Evolutionary conservation across 2,329 filamentous ascomycete genomes (phyloP).

Genomic region (Huntiella savannae): DNA sequence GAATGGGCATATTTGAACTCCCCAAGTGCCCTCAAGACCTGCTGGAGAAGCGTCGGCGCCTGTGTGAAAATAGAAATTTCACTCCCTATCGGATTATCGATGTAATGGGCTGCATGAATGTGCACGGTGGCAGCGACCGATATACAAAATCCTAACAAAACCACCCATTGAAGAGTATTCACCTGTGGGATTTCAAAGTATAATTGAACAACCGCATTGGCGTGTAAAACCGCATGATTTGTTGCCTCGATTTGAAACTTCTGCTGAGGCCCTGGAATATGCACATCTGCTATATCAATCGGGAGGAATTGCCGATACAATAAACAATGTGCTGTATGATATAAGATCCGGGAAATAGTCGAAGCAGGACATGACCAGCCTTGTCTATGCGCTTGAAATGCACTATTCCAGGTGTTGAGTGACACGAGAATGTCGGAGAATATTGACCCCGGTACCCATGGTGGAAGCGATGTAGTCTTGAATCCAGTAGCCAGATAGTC

Average conservation of each 20-base stretch:
- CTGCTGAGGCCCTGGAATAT: conserved; percentile 65
- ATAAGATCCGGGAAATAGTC: conserved; percentile 69
- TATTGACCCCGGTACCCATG: conserved; percentile 73
- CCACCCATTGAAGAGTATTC: conserved; percentile 63
- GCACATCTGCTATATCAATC: conserved; percentile 63
- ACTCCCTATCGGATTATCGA: conserved; percentile 26
- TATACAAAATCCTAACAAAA: conserved; percentile 72
- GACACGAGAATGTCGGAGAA: conserved; percentile 74
- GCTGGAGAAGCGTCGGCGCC: conserved; percentile 49
- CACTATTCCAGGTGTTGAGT: conserved; percentile 65
- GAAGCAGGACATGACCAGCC: conserved; percentile 55
- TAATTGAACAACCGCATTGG: conserved; percentile 70
- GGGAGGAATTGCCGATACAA: conserved; percentile 77
- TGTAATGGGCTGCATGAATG: conserved; percentile 69
- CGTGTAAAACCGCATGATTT: conserved; percentile 69
- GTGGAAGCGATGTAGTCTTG: conserved; percentile 77
- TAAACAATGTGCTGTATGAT: conserved; percentile 71
- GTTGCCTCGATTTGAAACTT: conserved; percentile 88
- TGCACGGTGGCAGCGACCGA: conserved; percentile 77
- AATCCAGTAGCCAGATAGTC: conserved; percentile 69
- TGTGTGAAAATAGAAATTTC: conserved; percentile 44
- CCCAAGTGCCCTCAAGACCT: conserved; percentile 62
- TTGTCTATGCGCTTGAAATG: conserved; percentile 57
- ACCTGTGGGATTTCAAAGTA: conserved; percentile 61
- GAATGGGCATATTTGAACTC: conserved; percentile 60